phyloP scores from a whole-genome alignment of 2,329 filamentous ascomycete genomes.

The Plectosphaerella plurivora region DNA sequence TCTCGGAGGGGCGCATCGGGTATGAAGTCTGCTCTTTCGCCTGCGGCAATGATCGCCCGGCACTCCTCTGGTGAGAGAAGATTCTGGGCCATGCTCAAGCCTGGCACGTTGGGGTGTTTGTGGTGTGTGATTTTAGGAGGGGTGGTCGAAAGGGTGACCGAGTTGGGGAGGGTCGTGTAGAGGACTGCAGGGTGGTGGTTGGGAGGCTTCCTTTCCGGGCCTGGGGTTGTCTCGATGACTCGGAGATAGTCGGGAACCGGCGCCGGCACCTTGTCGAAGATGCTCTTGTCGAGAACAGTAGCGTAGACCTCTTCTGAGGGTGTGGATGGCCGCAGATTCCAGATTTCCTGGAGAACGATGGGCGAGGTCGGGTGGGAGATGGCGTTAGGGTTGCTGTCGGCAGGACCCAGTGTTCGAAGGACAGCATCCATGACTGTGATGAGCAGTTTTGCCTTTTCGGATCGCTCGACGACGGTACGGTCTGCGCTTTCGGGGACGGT shows the following conservation, averaged over 20 bases:
- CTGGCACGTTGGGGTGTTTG: conserved; percentile 58
- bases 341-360: conserved; percentile 55
- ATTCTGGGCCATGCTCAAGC: conserved; percentile 54
- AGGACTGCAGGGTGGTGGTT: conserved; percentile 64
- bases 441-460: conserved; percentile 46
- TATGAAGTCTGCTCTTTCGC: conserved; percentile 60
- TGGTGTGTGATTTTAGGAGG: conserved; percentile 46
- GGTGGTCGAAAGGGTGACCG: conserved; percentile 44
- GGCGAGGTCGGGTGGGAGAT: conserved; percentile 13
- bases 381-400: conserved; percentile 41
- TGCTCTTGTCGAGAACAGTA: conserved; percentile 54
- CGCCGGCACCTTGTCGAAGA: conserved; percentile 36
- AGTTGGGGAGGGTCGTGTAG: conserved; percentile 54
- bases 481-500: conserved; percentile 39
- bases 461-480: conserved; percentile 26
- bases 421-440: conserved; percentile 61
- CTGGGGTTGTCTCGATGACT: conserved; percentile 58
- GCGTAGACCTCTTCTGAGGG: conserved; percentile 43
- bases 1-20: conserved; percentile 64
- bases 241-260: conserved; percentile 40
- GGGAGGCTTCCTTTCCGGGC: conserved; percentile 58
- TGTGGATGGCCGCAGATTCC: conserved; percentile 49
- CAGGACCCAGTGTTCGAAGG: conserved; percentile 57
- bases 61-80: conserved; percentile 60
- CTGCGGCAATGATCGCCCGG: conserved; percentile 60